These are phyloP conservation scores for Debaryomyces prosopidis DNA, from an alignment of 805 yeast genomes.

Conservation along the genomic window DNA sequence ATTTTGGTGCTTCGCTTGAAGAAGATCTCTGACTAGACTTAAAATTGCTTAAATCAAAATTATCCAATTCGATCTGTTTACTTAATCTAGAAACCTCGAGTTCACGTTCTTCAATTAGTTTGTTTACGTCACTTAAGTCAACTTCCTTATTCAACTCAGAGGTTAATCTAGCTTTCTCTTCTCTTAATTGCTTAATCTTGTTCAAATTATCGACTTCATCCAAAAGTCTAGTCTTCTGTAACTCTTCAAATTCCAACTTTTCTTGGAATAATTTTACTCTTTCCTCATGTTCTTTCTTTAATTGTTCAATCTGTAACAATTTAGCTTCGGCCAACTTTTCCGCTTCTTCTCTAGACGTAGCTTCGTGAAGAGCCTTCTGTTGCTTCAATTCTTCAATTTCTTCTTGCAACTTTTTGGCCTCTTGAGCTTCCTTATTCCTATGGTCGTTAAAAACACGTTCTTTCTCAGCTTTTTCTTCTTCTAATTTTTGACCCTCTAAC, in stretches of 20 bases:
- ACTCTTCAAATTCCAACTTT: conserved; percentile 36
- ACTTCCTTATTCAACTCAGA: conserved; percentile 18
- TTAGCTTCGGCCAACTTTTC: conserved; percentile 30
- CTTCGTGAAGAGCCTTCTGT: conserved; percentile 20
- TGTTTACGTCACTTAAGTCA: conserved; percentile 25
- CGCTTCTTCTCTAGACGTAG: conserved; percentile 26
- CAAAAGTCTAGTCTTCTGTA: conserved; percentile 35
- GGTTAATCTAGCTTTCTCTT: conserved; percentile 35
- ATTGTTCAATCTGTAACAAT: conserved; percentile 32
- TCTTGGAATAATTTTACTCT: conserved; percentile 28
- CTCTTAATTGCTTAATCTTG: conserved; percentile 37
- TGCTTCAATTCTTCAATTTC: conserved; percentile 33
- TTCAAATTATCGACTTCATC: conserved; percentile 43
- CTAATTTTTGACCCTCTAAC: conserved; percentile 23
- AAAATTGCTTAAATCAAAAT: conserved; percentile 19
- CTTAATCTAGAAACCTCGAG: conserved; percentile 31
- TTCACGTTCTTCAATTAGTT: conserved; percentile 33
- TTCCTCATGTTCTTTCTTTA: conserved; percentile 34
- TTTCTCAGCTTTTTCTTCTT: conserved; percentile 25
- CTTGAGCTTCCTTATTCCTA: conserved; percentile 22
- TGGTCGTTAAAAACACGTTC: conserved; percentile 26
- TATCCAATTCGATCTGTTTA: conserved; percentile 34
- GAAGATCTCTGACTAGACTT: no score
- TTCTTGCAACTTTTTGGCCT: conserved; percentile 27
- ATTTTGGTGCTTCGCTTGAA: not conserved